Evolutionary conservation across 305 asterid genomes (phyloP).

Genomic region (Fraxinus floribunda): DNA sequence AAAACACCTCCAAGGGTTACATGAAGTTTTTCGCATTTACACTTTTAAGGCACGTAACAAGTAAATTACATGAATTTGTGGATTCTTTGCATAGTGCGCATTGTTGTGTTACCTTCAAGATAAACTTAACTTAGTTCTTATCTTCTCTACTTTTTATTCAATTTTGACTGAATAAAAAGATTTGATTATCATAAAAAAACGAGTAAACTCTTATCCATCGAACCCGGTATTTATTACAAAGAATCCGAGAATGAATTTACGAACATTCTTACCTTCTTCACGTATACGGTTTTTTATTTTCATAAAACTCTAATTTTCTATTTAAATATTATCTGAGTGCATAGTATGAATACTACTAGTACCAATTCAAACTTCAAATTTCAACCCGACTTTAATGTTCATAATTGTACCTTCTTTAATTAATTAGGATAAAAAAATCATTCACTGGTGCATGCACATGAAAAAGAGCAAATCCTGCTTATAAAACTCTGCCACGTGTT

Average conservation of each 20-base stretch:
- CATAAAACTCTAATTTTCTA: not conserved
- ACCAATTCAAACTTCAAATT: slow-evolving; percentile 17
- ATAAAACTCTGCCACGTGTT: slow-evolving; percentile 34
- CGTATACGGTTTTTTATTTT: no score
- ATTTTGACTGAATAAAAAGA: not conserved
- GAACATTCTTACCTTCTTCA: not conserved
- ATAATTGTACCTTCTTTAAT: not conserved
- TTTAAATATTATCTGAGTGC: not conserved
- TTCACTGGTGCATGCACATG: slow-evolving; percentile 2
- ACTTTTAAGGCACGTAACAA: not conserved
- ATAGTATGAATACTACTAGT: not conserved
- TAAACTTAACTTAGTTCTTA: not conserved
- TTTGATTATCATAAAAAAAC: not conserved
- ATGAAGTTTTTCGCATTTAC: not conserved
- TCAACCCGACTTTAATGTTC: not conserved
- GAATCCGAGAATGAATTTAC: no score
- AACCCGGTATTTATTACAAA: no score
- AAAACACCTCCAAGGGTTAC: not conserved
- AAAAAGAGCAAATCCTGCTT: slow-evolving; percentile 9
- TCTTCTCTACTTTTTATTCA: not conserved
- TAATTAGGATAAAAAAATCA: not conserved
- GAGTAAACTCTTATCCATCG: no score
- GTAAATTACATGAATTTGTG: not conserved
- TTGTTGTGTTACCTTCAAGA: not conserved
- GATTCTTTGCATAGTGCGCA: not conserved